Percentiles rank a stretch among this genome's conserved stretches.
Evolutionary conservation across 2,329 filamentous ascomycete species (phyloP).

Genomic region (Aspergillus unguis): DNA sequence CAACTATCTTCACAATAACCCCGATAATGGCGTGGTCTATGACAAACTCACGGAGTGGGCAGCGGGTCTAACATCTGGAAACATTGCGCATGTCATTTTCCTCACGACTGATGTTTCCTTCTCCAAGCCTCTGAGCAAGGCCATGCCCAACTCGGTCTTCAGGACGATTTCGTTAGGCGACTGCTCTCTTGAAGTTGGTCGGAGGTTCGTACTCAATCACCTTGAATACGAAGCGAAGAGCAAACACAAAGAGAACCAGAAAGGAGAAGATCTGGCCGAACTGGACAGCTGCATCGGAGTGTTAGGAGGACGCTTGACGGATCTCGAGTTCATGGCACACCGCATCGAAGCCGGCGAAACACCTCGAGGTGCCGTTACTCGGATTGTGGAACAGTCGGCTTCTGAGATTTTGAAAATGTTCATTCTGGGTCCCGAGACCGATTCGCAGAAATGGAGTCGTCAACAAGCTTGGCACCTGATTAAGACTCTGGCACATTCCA

Average conservation of each 20-base stretch:
- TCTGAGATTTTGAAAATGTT: slow-evolving; percentile 94
- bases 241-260: slow-evolving; percentile 33
- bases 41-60: slow-evolving; percentile 88
- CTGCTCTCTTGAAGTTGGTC: slow-evolving; percentile 79
- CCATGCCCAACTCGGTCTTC: slow-evolving; percentile 87
- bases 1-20: slow-evolving; percentile 81
- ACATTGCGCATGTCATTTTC: slow-evolving; percentile 92
- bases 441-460: slow-evolving; percentile 66
- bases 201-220: slow-evolving; percentile 83
- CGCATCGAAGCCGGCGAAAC: slow-evolving; percentile 83
- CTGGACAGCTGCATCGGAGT: slow-evolving; percentile 77
- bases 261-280: slow-evolving; percentile 59
- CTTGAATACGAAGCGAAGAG: slow-evolving; percentile 52
- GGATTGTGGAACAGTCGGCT: slow-evolving; percentile 85
- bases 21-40: slow-evolving; percentile 63
- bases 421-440: slow-evolving; percentile 61
- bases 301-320: slow-evolving; percentile 87
- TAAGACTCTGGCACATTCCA: slow-evolving; percentile 67
- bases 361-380: slow-evolving; percentile 72
- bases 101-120: slow-evolving; percentile 86
- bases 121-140: slow-evolving; percentile 80
- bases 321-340: slow-evolving; percentile 90
- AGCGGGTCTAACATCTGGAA: slow-evolving; percentile 76
- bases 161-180: slow-evolving; percentile 82
- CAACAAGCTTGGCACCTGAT: slow-evolving; percentile 91